Evolutionary conservation across 257 asterid genomes (phyloP), one percentile per base, ranked within the genome.

Genomic region (Coffea canephora): DNA sequence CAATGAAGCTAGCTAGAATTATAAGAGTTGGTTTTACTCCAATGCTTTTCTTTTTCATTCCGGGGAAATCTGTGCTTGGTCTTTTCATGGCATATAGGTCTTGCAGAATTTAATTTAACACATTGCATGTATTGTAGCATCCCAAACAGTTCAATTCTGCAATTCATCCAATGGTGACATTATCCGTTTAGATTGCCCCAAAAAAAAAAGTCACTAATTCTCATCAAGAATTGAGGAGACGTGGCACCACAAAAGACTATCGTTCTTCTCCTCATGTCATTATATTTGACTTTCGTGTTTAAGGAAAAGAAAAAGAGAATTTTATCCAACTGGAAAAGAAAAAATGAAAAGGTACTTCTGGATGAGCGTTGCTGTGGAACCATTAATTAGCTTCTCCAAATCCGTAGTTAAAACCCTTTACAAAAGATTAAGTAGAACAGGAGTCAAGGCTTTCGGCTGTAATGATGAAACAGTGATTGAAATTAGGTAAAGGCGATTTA

Each of bases 381-480:
- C 7, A 25, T 15, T 0, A 39, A 39, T 39, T 16, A 68, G n/a
- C 34, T 18, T 68, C 36, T 73, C 48, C 54, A 67, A 31, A 79
- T 64, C 78, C 19, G 19, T 25, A 15, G 66, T 19, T 18, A 8
- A 55, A 8, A 46, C 57, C 57, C 61, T 67, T 57, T 31, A 50
- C 23, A 65, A 75, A 34, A 39, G 31, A n/a, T 70, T 46, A 2
- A n/a, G 14, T 43, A 48, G 54, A 34, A 5, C 21, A 19, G 23
- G 65, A 80, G 83, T 64, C 82, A 83, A 75, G 76, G 50, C 89
- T 83, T 83, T 81, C 86, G 89, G 87, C 85, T 23, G 57, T 79
- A 69, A 86, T 81, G 77, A 86, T 83, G 79, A 65, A 77, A 68
- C 48, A 65, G 75, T 74, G 82, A 77, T 82, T 81, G 85, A 69